Base-by-base conservation (phyloP, 371 early-diverging fungal genomes). In the Enterocytospora artemiae region DNA sequence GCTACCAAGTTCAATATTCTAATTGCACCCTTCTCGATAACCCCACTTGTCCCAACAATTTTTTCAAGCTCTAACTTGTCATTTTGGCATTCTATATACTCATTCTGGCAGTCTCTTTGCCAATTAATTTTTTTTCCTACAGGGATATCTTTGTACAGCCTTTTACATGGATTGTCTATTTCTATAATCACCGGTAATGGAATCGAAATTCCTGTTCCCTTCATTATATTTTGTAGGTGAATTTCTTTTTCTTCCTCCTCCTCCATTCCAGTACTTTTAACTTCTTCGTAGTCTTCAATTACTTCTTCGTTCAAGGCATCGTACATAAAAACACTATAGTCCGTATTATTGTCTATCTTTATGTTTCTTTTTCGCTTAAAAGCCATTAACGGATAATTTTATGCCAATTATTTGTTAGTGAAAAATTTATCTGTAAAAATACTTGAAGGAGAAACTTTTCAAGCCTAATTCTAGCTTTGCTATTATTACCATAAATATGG, bases 221-320 rank as follows among this genome's bases (percentile, higher is more conserved):
- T 43, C 5, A 74, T 70, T 31, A 70, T 53, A 33, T 62, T 50
- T 59, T 67, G 68, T 25, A 74, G 46, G 24, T 74, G 74, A n/a
- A 60, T 33, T 57, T 74, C 74, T 56, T 74, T 70, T 46, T 74
- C 71, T 50, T 74, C 74, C 18, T 74, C 70, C 5, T 65, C 74
- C 46, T 74, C 74, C 71, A 74, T 70, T 12, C 74, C 74, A 43
- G 74, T 70, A 33, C 58, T 59, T 25, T 49, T 20, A 4, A 49
- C 28, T 33, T 59, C 59, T 24, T 53, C 32, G 53, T 70, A 70
- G 20, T 65, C 66, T 39, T 73, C 69, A n/a, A 73, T 27, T 14
- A 25, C 32, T 3, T 45, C 33, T 27, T 0, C 9, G 30, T 68
- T 33, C 1, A 63, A n/a, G 14, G 50, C 48, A 2, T 39, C 37